Percentiles rank a stretch among this genome's conserved stretches.
Conservation (phyloP, 441 rosid species). For the Brassica balearica region DNA sequence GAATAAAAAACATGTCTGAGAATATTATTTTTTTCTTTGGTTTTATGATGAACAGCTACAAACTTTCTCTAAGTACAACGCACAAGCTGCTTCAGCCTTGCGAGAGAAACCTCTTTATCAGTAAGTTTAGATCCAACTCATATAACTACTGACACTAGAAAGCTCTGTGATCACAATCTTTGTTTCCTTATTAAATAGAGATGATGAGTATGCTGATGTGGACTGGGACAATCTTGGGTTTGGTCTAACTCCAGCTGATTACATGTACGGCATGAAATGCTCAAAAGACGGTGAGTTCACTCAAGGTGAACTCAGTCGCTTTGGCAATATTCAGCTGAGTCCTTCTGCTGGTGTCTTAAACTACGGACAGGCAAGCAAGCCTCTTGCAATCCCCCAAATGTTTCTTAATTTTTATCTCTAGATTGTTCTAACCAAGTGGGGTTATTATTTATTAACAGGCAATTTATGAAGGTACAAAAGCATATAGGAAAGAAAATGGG, state of each 20-base stretch:
- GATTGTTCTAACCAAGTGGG: neutral
- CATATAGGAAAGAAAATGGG: slow-evolving; percentile 68
- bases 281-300: slow-evolving; percentile 52
- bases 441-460: slow-evolving; percentile 48
- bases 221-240: slow-evolving; percentile 95
- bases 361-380: slow-evolving; percentile 77
- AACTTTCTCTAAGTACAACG: slow-evolving; percentile 43
- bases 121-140: slow-evolving; percentile 31
- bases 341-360: slow-evolving; percentile 88
- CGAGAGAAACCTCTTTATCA: slow-evolving; percentile 38
- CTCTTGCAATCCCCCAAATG: neutral
- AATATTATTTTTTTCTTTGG: neutral
- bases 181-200: slow-evolving; percentile 35
- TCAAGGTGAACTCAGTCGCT: slow-evolving; percentile 61
- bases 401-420: neutral
- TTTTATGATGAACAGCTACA: slow-evolving; percentile 38
- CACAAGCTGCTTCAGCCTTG: slow-evolving; percentile 55
- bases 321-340: slow-evolving; percentile 65
- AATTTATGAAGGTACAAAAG: slow-evolving; percentile 81
- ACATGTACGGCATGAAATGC: slow-evolving; percentile 76
- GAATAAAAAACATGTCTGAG: neutral
- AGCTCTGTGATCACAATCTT: slow-evolving; percentile 11
- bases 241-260: slow-evolving; percentile 69
- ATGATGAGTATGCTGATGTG: slow-evolving; percentile 68
- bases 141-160: neutral